Evolutionary conservation across 352 stramenopile species (phyloP).

Genomic region (Pythium sukuiense): DNA sequence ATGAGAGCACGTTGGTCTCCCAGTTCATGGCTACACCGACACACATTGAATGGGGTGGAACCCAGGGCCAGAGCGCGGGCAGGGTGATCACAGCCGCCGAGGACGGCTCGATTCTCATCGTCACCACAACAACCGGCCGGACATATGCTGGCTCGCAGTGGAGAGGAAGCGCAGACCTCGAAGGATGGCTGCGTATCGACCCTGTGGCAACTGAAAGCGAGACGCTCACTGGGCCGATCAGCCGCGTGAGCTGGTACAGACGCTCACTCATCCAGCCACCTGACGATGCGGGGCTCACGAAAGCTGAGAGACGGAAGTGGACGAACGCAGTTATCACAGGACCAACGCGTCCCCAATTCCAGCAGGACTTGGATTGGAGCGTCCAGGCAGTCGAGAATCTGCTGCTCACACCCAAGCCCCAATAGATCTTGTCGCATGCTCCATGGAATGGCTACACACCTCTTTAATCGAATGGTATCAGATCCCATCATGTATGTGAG

Average conservation of each 20-base stretch:
- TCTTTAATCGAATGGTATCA: too few relatives aligned
- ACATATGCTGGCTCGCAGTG: neutral
- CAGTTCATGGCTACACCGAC: neutral
- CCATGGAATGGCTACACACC: too few relatives aligned
- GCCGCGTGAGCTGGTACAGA: slow-evolving; percentile 5
- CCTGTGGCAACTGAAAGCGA: neutral
- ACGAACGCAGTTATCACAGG: slow-evolving; percentile 1
- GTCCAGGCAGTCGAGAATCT: slow-evolving; percentile 3
- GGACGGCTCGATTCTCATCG: neutral
- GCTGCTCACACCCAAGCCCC: neutral
- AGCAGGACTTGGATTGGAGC: slow-evolving; percentile 6
- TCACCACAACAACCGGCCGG: neutral
- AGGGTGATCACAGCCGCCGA: neutral
- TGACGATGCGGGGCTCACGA: neutral
- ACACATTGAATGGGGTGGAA: neutral
- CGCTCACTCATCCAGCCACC: neutral
- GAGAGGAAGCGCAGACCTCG: neutral
- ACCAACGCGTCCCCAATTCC: neutral
- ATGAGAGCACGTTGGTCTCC: neutral
- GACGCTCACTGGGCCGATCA: neutral
- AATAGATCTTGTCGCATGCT: too few relatives aligned
- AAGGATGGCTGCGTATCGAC: slow-evolving; percentile 2
- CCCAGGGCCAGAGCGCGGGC: neutral
- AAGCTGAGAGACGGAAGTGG: neutral
- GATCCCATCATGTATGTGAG: too few relatives aligned